Conservation (phyloP, 2,329 filamentous ascomycete genomes). For the Claviceps digitariae region DNA sequence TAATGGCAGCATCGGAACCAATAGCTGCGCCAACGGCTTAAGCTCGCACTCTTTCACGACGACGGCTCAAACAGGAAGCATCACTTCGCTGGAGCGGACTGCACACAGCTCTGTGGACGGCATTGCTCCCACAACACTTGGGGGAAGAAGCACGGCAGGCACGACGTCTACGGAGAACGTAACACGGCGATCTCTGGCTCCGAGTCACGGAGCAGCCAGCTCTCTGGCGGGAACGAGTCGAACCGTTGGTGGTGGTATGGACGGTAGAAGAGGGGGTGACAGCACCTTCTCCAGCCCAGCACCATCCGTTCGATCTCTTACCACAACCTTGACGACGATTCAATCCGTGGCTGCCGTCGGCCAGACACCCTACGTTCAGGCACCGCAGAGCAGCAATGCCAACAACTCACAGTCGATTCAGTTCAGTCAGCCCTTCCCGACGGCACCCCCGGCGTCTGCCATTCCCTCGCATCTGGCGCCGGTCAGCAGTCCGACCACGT, state of each 20-base stretch:
- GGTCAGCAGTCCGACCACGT: slow-evolving; percentile 50
- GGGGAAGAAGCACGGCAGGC: slow-evolving; percentile 60
- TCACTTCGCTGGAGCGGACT: slow-evolving; percentile 45
- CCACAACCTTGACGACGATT: slow-evolving; percentile 75
- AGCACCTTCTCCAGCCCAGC: slow-evolving; percentile 74
- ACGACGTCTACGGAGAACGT: slow-evolving; percentile 78
- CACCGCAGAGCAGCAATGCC: slow-evolving; percentile 15
- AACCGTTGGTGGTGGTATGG: slow-evolving; percentile 52
- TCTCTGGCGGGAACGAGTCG: slow-evolving; percentile 60
- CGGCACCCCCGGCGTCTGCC: slow-evolving; percentile 52
- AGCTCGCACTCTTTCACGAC: slow-evolving; percentile 43
- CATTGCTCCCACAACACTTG: slow-evolving; percentile 41
- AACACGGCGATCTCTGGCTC: slow-evolving; percentile 57
- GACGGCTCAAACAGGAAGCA: slow-evolving; percentile 40
- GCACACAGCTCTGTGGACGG: slow-evolving; percentile 47
- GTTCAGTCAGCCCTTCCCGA: slow-evolving; percentile 53
- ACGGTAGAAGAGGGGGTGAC: slow-evolving; percentile 55
- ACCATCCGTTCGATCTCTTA: slow-evolving; percentile 66
- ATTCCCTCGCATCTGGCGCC: slow-evolving; percentile 58
- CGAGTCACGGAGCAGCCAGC: slow-evolving; percentile 52
- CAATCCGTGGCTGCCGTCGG: slow-evolving; percentile 56
- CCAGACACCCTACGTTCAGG: slow-evolving; percentile 17
- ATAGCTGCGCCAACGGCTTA: slow-evolving; percentile 18
- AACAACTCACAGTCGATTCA: slow-evolving; percentile 39
- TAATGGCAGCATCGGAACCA: slow-evolving; percentile 9